Evolutionary conservation across 2,329 filamentous ascomycete genomes (phyloP).

Genomic region (Beauveria caledonica): DNA sequence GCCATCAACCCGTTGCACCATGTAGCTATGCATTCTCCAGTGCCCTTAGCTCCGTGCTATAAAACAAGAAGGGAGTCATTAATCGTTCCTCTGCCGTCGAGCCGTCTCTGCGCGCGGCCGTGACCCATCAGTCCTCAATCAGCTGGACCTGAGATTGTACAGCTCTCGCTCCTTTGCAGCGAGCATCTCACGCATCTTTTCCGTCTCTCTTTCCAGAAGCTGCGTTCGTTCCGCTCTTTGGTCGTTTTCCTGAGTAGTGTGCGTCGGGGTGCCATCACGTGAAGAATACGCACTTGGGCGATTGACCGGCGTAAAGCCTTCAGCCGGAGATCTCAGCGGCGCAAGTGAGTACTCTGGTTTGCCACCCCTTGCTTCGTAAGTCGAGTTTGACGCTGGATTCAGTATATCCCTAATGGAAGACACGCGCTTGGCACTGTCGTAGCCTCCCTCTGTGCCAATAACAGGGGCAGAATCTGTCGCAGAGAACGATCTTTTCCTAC

Average conservation of each 20-base stretch:
- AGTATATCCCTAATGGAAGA: constrained; percentile 71
- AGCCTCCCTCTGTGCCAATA: constrained; percentile 27
- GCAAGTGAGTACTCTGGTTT: constrained; percentile 32
- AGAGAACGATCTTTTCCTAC: constrained; percentile 61
- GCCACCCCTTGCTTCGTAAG: constrained; percentile 23
- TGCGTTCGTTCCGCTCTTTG: constrained; percentile 54
- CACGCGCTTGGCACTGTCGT: constrained; percentile 50
- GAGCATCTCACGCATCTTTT: constrained; percentile 65
- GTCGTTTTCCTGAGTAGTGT: constrained; percentile 36
- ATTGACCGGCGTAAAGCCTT: constrained; percentile 31
- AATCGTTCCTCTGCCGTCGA: not conserved
- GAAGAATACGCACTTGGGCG: constrained; percentile 32
- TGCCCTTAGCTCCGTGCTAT: not conserved
- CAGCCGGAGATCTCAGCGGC: constrained; percentile 35
- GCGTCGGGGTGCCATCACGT: constrained; percentile 19
- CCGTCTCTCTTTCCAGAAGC: constrained; percentile 62
- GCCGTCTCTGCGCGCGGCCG: not conserved
- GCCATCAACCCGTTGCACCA: not conserved
- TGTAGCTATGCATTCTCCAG: not conserved
- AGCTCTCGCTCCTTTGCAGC: constrained; percentile 68
- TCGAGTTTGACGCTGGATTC: constrained; percentile 41
- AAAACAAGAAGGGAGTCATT: not conserved
- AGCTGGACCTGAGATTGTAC: not conserved
- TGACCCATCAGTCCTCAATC: not conserved
- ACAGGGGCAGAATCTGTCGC: constrained; percentile 45